Percentiles rank a stretch among this genome's conserved stretches.
These are phyloP conservation scores for Fusarium buharicum DNA, from an alignment of 2,329 filamentous ascomycete genomes.

Conservation along the genomic window DNA sequence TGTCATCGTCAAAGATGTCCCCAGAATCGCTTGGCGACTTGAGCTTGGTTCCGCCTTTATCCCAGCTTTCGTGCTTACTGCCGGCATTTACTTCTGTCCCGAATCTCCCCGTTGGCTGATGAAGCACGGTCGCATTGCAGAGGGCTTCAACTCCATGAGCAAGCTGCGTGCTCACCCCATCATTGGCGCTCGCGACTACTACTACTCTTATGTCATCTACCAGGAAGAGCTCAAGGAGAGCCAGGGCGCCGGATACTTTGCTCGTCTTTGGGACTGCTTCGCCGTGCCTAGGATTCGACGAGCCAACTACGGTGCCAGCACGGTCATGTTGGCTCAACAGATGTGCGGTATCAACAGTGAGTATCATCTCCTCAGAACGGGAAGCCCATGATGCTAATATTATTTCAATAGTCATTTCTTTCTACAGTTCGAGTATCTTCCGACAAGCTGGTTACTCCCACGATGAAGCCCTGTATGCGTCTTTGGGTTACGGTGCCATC, in stretches of 20 bases:
- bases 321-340: slow-evolving; percentile 83
- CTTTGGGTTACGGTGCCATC: slow-evolving; percentile 21
- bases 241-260: slow-evolving; percentile 54
- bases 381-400: background rate
- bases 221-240: slow-evolving; percentile 54
- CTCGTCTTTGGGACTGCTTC: slow-evolving; percentile 69
- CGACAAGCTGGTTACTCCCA: background rate
- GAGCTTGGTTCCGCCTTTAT: slow-evolving; percentile 71
- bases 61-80: slow-evolving; percentile 62
- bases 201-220: slow-evolving; percentile 61
- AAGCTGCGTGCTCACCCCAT: slow-evolving; percentile 63
- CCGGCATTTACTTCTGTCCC: slow-evolving; percentile 69
- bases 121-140: slow-evolving; percentile 69
- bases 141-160: slow-evolving; percentile 68
- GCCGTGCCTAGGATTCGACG: slow-evolving; percentile 74
- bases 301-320: slow-evolving; percentile 79
- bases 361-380: background rate
- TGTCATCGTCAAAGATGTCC: slow-evolving; percentile 46
- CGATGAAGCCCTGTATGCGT: slow-evolving; percentile 16
- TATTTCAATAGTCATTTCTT: slow-evolving; percentile 12
- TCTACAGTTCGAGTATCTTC: slow-evolving; percentile 31
- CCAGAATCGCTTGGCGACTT: slow-evolving; percentile 51
- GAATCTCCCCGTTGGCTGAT: slow-evolving; percentile 73
- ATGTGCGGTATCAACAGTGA: slow-evolving; percentile 72
- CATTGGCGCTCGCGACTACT: slow-evolving; percentile 69